These are phyloP conservation scores for Beauveria pseudobassiana DNA, from an alignment of 2,329 filamentous ascomycete species.

Conservation along the genomic window DNA sequence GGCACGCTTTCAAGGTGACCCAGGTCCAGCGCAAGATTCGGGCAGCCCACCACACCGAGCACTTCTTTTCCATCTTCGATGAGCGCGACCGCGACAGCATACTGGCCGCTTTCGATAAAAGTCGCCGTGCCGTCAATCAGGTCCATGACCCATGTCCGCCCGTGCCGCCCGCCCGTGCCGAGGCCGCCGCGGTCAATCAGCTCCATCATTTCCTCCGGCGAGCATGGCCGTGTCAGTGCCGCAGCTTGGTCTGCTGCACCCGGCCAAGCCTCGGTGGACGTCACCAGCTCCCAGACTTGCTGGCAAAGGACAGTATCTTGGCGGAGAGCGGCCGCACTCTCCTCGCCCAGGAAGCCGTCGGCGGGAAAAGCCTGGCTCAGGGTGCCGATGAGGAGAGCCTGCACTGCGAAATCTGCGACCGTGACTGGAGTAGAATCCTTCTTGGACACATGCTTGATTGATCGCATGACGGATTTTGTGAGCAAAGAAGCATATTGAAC, in stretches of 20 bases:
- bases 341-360: conserved; percentile 46
- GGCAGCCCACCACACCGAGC: conserved; percentile 35
- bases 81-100: conserved; percentile 42
- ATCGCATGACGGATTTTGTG: conserved; percentile 32
- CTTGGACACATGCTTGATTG: conserved; percentile 41
- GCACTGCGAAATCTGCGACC: conserved; percentile 47
- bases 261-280: conserved; percentile 11
- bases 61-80: conserved; percentile 36
- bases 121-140: conserved; percentile 46
- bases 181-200: conserved; percentile 43
- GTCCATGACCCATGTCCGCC: conserved; percentile 42
- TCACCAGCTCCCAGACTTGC: conserved; percentile 43
- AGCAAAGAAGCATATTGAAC: conserved; percentile 43
- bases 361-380: conserved; percentile 40
- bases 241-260: background rate
- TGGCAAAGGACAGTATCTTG: conserved; percentile 35
- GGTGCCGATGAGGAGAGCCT: conserved; percentile 45
- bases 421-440: conserved; percentile 46
- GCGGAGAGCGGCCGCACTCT: conserved; percentile 40
- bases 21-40: conserved; percentile 29
- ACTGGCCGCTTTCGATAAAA: conserved; percentile 38
- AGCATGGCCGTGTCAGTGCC: conserved; percentile 27
- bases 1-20: background rate
- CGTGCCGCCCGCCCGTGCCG: conserved; percentile 23
- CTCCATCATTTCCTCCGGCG: conserved; percentile 43